Evolutionary conservation across 495 filamentous ascomycete species (phyloP).

Genomic region (Hypoxylon lienhwacheense): DNA sequence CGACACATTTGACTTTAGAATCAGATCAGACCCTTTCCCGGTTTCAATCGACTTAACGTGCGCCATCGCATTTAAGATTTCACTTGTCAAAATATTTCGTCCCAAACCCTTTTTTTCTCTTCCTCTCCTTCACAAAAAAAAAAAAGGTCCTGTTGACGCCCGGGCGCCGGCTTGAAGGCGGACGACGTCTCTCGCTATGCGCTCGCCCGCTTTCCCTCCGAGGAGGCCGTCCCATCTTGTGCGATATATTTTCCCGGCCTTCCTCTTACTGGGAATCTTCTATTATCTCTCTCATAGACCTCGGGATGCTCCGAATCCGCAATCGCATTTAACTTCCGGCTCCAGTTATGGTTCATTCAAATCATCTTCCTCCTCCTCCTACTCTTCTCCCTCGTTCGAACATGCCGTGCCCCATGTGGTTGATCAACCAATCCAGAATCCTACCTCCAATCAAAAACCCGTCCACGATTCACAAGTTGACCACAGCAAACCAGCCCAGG

Average conservation of each 20-base stretch:
- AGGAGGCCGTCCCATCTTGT: slow-evolving; percentile 43
- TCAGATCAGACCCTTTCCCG: slow-evolving; percentile 6
- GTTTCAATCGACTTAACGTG: background rate
- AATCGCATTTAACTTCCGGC: slow-evolving; percentile 16
- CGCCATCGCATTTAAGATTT: slow-evolving; percentile 8
- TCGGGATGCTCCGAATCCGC: slow-evolving; percentile 6
- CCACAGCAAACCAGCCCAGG: slow-evolving; percentile 10
- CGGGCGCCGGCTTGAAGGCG: slow-evolving; percentile 28
- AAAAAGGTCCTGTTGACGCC: slow-evolving; percentile 21
- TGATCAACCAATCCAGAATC: slow-evolving; percentile 19
- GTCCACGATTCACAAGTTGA: slow-evolving; percentile 15
- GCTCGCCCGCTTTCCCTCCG: slow-evolving; percentile 45
- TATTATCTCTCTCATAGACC: slow-evolving; percentile 35
- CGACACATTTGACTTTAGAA: slow-evolving; percentile 25
- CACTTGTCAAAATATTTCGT: slow-evolving; percentile 8
- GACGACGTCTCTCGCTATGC: slow-evolving; percentile 35
- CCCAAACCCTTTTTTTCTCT: no score
- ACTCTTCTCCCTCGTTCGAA: slow-evolving; percentile 6
- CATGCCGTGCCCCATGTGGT: slow-evolving; percentile 15
- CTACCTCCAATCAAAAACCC: slow-evolving; percentile 15
- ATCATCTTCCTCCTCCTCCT: slow-evolving; percentile 5
- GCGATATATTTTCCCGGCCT: slow-evolving; percentile 42
- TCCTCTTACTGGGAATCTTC: slow-evolving; percentile 38
- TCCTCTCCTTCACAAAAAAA: no score
- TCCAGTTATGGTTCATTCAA: slow-evolving; percentile 13